Evolutionary conservation across 306 rosid genomes (phyloP), one percentile per base, ranked within the genome.

Genomic region (Rubus parviflorus): DNA sequence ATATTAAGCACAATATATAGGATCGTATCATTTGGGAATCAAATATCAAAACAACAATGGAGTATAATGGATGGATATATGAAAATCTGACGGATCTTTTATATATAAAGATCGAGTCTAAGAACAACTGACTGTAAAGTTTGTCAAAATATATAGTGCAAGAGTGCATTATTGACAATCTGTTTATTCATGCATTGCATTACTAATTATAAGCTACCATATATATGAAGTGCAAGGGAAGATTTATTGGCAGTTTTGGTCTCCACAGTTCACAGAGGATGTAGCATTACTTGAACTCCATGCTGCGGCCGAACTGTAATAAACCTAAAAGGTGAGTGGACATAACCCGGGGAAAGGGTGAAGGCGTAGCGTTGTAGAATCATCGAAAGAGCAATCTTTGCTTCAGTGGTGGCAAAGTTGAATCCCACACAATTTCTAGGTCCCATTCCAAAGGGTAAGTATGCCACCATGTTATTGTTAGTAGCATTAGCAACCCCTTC

Each of bases 401-500:
- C 64, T 57, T 57, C 64, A 3, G 38, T 57, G 37, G 64, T 57
- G 10, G 64, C 64, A 22, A 57, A 57, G 64, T 57, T 22, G 7
- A 57, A 57, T 22, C 64, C 64, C 4, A 57, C 5, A 61, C 67
- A 61, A 61, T 61, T 61, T 30, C 66, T 60, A 60, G 66, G 66
- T 60, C 66, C 66, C 66, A 60, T 60, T 60, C 66, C 66, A 30
- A 60, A 60, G 8, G 66, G 66, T 25, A 60, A 25, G 41, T 25
- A 60, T 12, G 66, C 41, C 4, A 30, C 63, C 66, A 60, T 23
- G 41, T 60, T 60, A 25, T 60, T 25, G 40, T 60, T 25, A 12
- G 66, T 60, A 60, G 66, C 66, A 25, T 60, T 60, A 25, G 66
- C 66, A 60, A 60, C 41, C 19, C 66, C 66, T 60, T 60, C 66